Evolutionary conservation across 768 basidiomycete species (phyloP).

Genomic region (Holtermanniella nyarrowii): DNA sequence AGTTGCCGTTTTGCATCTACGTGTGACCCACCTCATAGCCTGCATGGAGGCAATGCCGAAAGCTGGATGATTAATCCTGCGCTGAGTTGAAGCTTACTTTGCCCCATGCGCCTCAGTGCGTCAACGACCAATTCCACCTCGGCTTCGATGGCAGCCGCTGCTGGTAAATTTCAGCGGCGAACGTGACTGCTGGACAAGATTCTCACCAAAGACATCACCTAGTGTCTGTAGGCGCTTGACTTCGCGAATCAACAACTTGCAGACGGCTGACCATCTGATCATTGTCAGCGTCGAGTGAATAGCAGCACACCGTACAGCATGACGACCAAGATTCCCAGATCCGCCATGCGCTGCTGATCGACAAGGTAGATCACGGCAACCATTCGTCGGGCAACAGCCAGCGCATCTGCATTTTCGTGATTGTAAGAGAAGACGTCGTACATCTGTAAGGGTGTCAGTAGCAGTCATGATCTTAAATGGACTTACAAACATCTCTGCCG

Average conservation of each 20-base stretch:
- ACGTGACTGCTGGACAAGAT: neutral
- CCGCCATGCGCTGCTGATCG: slow-evolving; percentile 4
- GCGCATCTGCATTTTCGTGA: slow-evolving; percentile 18
- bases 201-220: slow-evolving; percentile 18
- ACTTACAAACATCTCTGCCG: slow-evolving; percentile 32
- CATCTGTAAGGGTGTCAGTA: too few relatives aligned
- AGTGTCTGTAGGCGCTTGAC: slow-evolving; percentile 22
- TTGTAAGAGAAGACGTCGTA: slow-evolving; percentile 19
- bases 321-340: slow-evolving; percentile 30
- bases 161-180: neutral
- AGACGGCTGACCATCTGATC: slow-evolving; percentile 24
- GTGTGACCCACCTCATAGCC: neutral
- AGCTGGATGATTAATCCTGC: neutral
- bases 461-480: too few relatives aligned
- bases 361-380: neutral
- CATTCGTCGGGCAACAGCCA: slow-evolving; percentile 22
- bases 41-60: neutral
- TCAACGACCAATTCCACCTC: neutral
- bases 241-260: slow-evolving; percentile 31
- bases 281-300: neutral
- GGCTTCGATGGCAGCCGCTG: neutral
- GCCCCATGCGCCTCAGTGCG: neutral
- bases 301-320: slow-evolving; percentile 23
- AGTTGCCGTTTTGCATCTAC: neutral
- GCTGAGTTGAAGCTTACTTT: neutral